A percentile compares a stretch with the other conserved stretches of the same genome.
Evolutionary conservation across 192 early-diverging fungal genomes (phyloP).

Genomic region (Coemansia sp.): DNA sequence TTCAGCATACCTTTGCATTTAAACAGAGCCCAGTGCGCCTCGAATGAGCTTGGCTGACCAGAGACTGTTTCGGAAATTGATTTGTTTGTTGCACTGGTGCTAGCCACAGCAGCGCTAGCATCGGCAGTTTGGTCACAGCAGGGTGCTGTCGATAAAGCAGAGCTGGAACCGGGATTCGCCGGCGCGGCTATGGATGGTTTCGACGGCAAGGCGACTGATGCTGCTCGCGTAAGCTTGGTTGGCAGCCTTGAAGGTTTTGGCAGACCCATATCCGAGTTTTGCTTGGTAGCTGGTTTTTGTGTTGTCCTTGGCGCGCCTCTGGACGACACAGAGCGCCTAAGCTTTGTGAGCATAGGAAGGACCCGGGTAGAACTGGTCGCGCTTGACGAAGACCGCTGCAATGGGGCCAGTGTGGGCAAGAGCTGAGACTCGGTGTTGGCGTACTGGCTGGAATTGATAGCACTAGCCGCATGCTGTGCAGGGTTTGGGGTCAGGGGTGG

Average conservation of each 20-base stretch:
- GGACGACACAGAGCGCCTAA: conserved; percentile 34
- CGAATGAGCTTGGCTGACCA: conserved; percentile 6
- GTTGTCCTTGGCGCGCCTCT: conserved; percentile 1
- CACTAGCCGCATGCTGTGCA: background rate
- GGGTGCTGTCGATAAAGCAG: background rate
- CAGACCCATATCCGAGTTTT: background rate
- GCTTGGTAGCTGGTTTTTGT: conserved; percentile 18
- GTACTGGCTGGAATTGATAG: background rate
- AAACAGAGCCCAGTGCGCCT: conserved; percentile 45
- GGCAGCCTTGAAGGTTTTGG: conserved; percentile 14
- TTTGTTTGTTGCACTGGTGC: background rate
- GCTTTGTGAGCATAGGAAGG: conserved; percentile 38
- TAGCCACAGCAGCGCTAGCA: background rate
- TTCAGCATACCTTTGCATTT: conserved; percentile 50
- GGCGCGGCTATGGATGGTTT: background rate
- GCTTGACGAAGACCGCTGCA: background rate
- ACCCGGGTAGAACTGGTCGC: conserved; percentile 3
- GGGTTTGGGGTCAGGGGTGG: background rate
- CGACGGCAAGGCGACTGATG: background rate
- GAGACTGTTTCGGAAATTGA: background rate
- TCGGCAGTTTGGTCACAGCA: background rate
- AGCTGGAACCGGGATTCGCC: background rate
- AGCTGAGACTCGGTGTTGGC: background rate
- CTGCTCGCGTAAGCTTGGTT: conserved; percentile 12
- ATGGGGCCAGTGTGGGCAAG: conserved; percentile 2